Conservation (phyloP, 2,329 filamentous ascomycete species). For the Zasmidium cellare region DNA sequence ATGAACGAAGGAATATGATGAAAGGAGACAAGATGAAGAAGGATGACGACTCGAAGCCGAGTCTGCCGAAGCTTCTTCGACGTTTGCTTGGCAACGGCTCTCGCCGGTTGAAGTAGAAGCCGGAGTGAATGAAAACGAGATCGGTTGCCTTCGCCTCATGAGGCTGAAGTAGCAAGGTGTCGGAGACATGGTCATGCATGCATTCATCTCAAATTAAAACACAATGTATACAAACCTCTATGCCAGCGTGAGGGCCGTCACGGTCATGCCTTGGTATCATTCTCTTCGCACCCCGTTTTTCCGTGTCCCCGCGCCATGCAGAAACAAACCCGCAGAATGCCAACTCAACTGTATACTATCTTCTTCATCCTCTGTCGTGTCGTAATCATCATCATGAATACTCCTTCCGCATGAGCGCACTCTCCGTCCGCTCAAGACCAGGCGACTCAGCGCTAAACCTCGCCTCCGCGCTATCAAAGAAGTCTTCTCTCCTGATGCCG, state of each 20-base stretch:
- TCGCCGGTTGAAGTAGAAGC: neutral
- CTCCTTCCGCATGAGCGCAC: neutral
- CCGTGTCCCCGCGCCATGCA: neutral
- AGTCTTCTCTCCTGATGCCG: constrained; percentile 64
- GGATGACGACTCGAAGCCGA: neutral
- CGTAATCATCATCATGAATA: neutral
- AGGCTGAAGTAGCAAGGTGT: too few relatives aligned
- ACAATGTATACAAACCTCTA: too few relatives aligned
- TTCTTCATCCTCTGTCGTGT: neutral
- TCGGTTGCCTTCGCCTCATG: too few relatives aligned
- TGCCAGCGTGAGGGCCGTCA: too few relatives aligned
- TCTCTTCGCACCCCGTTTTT: neutral
- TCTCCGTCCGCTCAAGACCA: constrained; percentile 31
- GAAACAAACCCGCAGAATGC: neutral
- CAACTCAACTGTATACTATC: neutral
- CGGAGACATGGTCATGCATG: too few relatives aligned
- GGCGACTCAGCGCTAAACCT: constrained; percentile 27
- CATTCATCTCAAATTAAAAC: too few relatives aligned
- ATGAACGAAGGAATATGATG: neutral
- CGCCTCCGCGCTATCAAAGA: constrained; percentile 35
- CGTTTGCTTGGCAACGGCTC: neutral
- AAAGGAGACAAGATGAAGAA: neutral
- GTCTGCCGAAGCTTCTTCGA: neutral
- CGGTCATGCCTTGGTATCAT: neutral
- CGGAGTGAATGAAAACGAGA: neutral